phyloP scores from a whole-genome alignment of 805 yeast species.

The Teunomyces lycoperdinae region DNA sequence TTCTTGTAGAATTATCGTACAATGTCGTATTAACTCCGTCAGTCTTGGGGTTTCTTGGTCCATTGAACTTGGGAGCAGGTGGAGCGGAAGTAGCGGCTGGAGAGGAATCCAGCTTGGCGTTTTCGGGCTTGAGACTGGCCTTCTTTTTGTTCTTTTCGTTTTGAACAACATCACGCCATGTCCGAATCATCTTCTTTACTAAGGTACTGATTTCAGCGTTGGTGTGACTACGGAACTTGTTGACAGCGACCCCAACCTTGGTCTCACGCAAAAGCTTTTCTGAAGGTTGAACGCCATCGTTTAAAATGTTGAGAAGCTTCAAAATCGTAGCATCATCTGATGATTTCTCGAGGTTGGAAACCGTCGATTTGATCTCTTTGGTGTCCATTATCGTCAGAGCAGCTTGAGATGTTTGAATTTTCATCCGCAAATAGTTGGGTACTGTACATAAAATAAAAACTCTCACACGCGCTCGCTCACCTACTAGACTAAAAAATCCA shows the following conservation, averaged over 20 bases:
- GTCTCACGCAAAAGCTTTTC: conserved; percentile 88
- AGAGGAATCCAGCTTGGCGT: conserved; percentile 1
- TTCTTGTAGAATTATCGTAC: conserved; percentile 77
- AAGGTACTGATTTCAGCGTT: conserved; percentile 66
- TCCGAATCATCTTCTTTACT: conserved; percentile 78
- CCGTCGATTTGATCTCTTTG: conserved; percentile 68
- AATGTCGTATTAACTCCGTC: conserved; percentile 75
- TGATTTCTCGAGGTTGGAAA: conserved; percentile 72
- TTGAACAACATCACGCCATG: conserved; percentile 89
- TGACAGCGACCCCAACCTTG: conserved; percentile 95
- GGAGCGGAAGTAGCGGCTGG: conserved; percentile 8
- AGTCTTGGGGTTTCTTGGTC: conserved; percentile 72
- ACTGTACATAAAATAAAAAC: not conserved
- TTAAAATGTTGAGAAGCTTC: conserved; percentile 62
- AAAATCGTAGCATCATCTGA: conserved; percentile 59
- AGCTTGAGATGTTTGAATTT: conserved; percentile 3
- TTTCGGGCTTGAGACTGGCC: conserved; percentile 6
- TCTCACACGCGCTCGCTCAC: not conserved
- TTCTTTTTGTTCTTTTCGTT: conserved; percentile 52
- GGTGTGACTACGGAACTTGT: conserved; percentile 69
- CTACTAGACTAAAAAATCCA: not conserved
- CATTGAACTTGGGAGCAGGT: conserved; percentile 28
- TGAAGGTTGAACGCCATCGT: conserved; percentile 75
- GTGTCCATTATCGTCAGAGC: conserved; percentile 48
- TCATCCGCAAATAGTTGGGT: not conserved